Base-by-base conservation (phyloP, 768 basidiomycete species). In the Hemileccinum impolitum region DNA sequence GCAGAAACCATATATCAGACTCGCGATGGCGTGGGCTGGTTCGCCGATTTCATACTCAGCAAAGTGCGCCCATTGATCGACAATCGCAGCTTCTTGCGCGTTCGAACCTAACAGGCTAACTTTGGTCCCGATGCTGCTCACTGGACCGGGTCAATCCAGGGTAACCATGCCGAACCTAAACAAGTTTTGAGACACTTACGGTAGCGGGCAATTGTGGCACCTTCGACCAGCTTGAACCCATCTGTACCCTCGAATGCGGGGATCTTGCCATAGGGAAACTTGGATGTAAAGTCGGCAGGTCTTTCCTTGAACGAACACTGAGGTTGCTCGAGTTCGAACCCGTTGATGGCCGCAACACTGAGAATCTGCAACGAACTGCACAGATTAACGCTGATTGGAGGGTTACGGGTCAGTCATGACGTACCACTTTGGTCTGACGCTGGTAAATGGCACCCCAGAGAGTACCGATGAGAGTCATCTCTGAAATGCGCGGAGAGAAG, bases 21-120 rank as follows among this genome's bases (percentile, higher is more conserved):
- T 23, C 12, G 35, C 23, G 36, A 34, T 10, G n/a, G 0, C 9
- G 8, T 36, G 13, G 0, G 3, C 1, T 6, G 50, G 43, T 0
- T 0, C 6, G 3, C 50, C 32, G 19, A 63, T 43, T 15, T 62
- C 61, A 1, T 45, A 43, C 17, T 63, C 60, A 8, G 43, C 48
- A 39, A 54, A 63, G 37, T 57, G 61, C 4, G 41, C 12, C 58
- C 60, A 63, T 14, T 62, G 61, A 45, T 63, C 58, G 7, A 62
- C 30, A 1, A 52, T 32, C 0, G 50, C 41, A 1, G 21, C 15
- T 30, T 59, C 55, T 19, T 59, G 46, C 11, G 32, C n/a, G 26
- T 40, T 19, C 6, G 45, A 41, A 18, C 60, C 60, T 34, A 59
- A 39, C 32, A 62, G 36, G 8, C 53, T 45, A 0, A 51, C 23